Percentiles rank a stretch among this genome's conserved stretches.
Evolutionary conservation across 2,329 filamentous ascomycete genomes (phyloP).

Genomic region (Elsinoe necatrix): DNA sequence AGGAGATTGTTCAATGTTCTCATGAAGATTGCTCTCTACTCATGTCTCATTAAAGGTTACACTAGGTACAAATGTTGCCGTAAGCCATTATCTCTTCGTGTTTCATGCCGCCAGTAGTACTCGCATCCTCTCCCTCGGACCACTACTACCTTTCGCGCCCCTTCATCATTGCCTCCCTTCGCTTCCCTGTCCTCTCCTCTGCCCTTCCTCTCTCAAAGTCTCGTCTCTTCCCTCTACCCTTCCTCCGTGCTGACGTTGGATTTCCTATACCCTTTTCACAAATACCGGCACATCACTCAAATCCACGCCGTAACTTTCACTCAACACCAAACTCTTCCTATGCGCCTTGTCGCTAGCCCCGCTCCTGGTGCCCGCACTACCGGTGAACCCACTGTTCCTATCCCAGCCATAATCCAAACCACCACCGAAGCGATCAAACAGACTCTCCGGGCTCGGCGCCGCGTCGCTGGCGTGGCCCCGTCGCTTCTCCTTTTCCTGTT

Average conservation of each 20-base stretch:
- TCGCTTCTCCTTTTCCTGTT: background rate
- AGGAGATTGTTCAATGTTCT: background rate
- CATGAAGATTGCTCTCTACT: background rate
- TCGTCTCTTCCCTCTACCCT: background rate
- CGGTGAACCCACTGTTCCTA: constrained; percentile 27
- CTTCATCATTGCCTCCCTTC: background rate
- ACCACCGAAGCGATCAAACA: constrained; percentile 30
- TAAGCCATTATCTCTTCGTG: background rate
- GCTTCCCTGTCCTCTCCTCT: background rate
- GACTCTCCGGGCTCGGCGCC: constrained; percentile 14
- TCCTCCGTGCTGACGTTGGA: background rate
- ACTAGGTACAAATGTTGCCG: constrained; percentile 5
- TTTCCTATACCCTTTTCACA: constrained; percentile 21
- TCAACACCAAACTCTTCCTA: constrained; percentile 29
- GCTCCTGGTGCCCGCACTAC: constrained; percentile 31
- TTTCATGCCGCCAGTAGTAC: background rate
- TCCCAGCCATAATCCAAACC: constrained; percentile 32
- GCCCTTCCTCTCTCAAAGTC: background rate
- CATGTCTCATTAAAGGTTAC: constrained; percentile 13
- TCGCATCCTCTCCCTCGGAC: background rate
- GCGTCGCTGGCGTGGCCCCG: background rate
- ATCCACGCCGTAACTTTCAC: constrained; percentile 30
- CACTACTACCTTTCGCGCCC: background rate
- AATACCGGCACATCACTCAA: constrained; percentile 35
- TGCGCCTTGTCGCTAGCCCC: constrained; percentile 22